phyloP scores from a whole-genome alignment of 2,329 filamentous ascomycete species.

The Penicillium sp. region DNA sequence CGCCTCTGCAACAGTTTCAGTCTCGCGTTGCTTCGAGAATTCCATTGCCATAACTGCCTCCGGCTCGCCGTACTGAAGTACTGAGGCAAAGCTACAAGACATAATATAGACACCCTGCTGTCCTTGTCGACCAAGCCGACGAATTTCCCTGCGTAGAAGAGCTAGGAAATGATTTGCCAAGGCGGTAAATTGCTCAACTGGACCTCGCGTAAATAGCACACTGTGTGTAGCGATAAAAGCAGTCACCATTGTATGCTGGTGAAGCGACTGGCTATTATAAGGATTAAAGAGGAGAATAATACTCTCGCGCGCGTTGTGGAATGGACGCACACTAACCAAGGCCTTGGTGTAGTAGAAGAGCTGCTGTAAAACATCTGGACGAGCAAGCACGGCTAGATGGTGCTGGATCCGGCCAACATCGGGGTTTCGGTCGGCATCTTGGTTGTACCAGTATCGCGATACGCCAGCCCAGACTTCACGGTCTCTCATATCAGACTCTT shows the following conservation, averaged over 20 bases:
- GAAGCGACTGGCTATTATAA: conserved; percentile 38
- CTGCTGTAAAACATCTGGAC: conserved; percentile 58
- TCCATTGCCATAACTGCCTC: conserved; percentile 31
- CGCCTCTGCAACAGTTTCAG: conserved; percentile 11
- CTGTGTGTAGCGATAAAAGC: conserved; percentile 56
- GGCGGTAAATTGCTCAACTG: conserved; percentile 39
- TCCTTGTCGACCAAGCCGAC: conserved; percentile 49
- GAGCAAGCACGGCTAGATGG: conserved; percentile 69
- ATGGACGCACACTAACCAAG: conserved; percentile 55
- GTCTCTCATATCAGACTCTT: conserved; percentile 73
- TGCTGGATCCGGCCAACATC: conserved; percentile 79
- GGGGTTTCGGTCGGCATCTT: conserved; percentile 74
- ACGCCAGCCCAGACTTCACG: conserved; percentile 80
- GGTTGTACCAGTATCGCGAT: conserved; percentile 78
- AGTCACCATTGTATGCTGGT: conserved; percentile 41
- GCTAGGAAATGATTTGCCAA: conserved; percentile 43
- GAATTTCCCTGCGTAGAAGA: conserved; percentile 49
- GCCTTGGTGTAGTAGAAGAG: conserved; percentile 61
- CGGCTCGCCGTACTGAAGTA: conserved; percentile 55
- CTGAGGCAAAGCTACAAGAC: conserved; percentile 54
- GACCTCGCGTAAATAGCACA: conserved; percentile 43
- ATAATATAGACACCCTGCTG: conserved; percentile 56
- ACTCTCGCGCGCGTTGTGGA: conserved; percentile 56
- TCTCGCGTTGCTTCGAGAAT: conserved; percentile 21
- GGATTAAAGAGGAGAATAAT: conserved; percentile 57